Evolutionary conservation across 441 rosid genomes (phyloP).

Genomic region (Bruguiera hainesii): DNA sequence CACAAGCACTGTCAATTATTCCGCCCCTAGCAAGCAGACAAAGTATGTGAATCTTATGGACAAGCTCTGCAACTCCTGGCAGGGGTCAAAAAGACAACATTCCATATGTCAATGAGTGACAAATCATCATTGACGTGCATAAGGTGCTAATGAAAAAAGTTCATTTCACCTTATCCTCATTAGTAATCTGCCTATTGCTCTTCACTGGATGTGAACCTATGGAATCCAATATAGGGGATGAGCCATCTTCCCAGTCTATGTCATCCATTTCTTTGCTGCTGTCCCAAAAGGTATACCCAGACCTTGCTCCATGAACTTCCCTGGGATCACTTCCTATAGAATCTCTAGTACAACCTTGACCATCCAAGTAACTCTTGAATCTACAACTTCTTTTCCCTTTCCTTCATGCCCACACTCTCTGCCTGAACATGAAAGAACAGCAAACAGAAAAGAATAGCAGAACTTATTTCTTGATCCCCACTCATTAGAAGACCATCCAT

Average conservation of each 20-base stretch:
- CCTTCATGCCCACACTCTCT: conserved; percentile 20
- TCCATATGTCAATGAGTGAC: conserved; percentile 5
- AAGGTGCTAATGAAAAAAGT: neutral
- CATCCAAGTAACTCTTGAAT: conserved; percentile 35
- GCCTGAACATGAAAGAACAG: conserved; percentile 24
- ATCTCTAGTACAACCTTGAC: conserved; percentile 25
- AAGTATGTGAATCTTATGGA: conserved; percentile 84
- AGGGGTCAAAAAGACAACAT: conserved; percentile 11
- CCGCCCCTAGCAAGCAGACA: conserved; percentile 89
- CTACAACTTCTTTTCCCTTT: conserved; percentile 32
- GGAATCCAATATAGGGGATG: conserved; percentile 30
- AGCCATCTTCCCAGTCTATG: conserved; percentile 92
- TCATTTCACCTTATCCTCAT: conserved; percentile 70
- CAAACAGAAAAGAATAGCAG: too few species aligned
- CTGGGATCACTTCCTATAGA: conserved; percentile 8
- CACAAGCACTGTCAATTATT: conserved; percentile 71
- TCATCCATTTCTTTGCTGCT: conserved; percentile 50
- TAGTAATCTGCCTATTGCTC: conserved; percentile 38
- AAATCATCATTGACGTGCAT: neutral
- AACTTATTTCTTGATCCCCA: too few species aligned
- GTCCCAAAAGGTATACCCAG: too few species aligned
- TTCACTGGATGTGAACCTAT: conserved; percentile 22
- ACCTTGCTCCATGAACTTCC: too few species aligned
- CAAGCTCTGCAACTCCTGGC: conserved; percentile 79
- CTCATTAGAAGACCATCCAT: too few species aligned